Base-by-base conservation (phyloP, 495 filamentous ascomycete species). In the Neurospora cerealis region DNA sequence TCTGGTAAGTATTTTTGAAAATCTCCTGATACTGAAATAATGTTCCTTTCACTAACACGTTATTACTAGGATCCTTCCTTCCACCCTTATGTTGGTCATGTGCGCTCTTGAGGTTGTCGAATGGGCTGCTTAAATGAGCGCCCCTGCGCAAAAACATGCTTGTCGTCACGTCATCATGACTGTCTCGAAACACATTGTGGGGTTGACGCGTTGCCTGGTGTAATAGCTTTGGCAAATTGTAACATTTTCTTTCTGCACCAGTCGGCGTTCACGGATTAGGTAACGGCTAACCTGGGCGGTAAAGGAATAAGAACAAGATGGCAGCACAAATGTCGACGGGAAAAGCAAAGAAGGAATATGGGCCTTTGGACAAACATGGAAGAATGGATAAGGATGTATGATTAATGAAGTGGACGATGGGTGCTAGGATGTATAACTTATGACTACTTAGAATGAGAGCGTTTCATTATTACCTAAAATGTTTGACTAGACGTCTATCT, bases 31-130 rank as follows among this genome's bases (percentile, higher is more conserved):
- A 34, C 42, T 21, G 19, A 9, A 46, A 21, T n/a, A 46, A 73
- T 69, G 41, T 77, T 85, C 73, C 19, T 15, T 34, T 34, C 70
- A 70, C 80, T 87, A 75, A 79, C 74, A 62, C 15, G 2, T 73
- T 21, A 5, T 32, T 34, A 69, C 48, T 72, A 93, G 92, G 92
- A 98, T 99, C 74, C 88, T 99, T 28, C 96, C 96, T 6, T 97
- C 93, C 15, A 99, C 96, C 2, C 86, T 99, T 36, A 79, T 95
- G 44, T 88, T 98, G 24, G 96, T 99, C 66, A 91, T 98, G 87
- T 89, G 91, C 77, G 96, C 96, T 38, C 85, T 99, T 62, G 94
- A 98, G 83, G 93, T 95, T 5, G 89, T 99, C 21, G 93, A 97
- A 81, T 98, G 96, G 96, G 92, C 94, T 19, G 54, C 54, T 66